A percentile compares a stretch with the other conserved stretches of the same genome.
phyloP scores from a whole-genome alignment of 202 grass and related monocot genomes.

The Dendrocalamus latiflorus region DNA sequence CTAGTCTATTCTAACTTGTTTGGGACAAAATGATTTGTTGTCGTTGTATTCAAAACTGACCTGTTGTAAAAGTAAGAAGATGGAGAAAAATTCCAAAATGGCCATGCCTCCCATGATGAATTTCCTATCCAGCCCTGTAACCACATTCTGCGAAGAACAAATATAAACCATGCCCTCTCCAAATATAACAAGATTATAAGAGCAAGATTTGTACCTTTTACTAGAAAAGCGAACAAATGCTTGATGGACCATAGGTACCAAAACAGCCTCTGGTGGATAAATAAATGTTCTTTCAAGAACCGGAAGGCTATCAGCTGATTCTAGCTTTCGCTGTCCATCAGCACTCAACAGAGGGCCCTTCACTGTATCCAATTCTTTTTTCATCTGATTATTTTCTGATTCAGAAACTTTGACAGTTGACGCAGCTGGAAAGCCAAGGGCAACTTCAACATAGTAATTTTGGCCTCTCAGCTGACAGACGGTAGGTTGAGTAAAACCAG shows the following conservation, averaged over 20 bases:
- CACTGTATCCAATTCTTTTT: slow-evolving; percentile 40
- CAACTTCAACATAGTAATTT: slow-evolving; percentile 96
- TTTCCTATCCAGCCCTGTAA: slow-evolving; percentile 48
- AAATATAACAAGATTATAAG: slow-evolving; percentile 22
- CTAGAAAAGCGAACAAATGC: slow-evolving; percentile 83
- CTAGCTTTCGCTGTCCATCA: slow-evolving; percentile 44
- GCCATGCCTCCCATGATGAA: slow-evolving; percentile 77
- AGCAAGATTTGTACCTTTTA: slow-evolving; percentile 58
- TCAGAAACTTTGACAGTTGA: slow-evolving; percentile 46
- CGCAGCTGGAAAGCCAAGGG: slow-evolving; percentile 67
- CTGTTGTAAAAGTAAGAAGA: slow-evolving; percentile 78
- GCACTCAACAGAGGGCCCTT: slow-evolving; percentile 34
- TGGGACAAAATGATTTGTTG: too few relatives aligned
- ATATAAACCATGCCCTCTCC: slow-evolving; percentile 16
- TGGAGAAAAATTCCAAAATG: slow-evolving; percentile 83
- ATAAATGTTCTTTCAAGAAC: slow-evolving; percentile 93
- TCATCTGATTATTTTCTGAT: slow-evolving; percentile 46
- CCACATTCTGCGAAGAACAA: slow-evolving; percentile 68
- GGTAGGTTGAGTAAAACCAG: slow-evolving; percentile 68
- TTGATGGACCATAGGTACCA: slow-evolving; percentile 89
- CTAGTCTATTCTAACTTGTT: too few relatives aligned
- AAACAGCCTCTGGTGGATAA: slow-evolving; percentile 81
- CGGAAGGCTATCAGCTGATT: slow-evolving; percentile 47
- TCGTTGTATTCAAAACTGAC: slow-evolving; percentile 32
- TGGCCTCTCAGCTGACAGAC: slow-evolving; percentile 80